Evolutionary conservation across 305 asterid species (phyloP).

Genomic region (Fraxinus nigra): DNA sequence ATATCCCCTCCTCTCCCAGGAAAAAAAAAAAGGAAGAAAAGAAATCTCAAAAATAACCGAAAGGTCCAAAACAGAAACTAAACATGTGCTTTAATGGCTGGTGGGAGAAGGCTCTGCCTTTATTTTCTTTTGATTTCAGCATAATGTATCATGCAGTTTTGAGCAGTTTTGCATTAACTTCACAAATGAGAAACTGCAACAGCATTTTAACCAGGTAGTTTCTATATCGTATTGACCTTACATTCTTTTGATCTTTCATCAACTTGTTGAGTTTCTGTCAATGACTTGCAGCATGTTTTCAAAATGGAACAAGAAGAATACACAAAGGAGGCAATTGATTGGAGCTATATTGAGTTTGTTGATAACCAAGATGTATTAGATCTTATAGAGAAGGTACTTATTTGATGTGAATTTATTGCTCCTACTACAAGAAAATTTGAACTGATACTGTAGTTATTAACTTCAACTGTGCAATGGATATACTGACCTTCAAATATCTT

Average conservation of each 20-base stretch:
- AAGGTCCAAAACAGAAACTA: conserved; percentile 1
- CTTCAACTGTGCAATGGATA: not conserved
- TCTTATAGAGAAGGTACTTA: conserved; percentile 89
- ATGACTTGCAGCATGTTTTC: conserved; percentile 81
- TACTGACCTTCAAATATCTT: not conserved
- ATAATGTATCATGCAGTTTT: conserved; percentile 60
- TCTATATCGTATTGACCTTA: conserved; percentile 13
- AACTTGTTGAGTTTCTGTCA: conserved; percentile 32
- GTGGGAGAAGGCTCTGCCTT: conserved; percentile 22
- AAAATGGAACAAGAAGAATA: conserved; percentile 99
- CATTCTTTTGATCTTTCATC: conserved; percentile 15
- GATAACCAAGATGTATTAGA: conserved; percentile 96
- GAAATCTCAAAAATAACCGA: conserved; percentile 8
- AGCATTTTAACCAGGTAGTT: conserved; percentile 93
- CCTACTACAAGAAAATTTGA: conserved; percentile 7
- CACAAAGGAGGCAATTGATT: conserved; percentile 83
- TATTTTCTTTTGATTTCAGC: conserved; percentile 29
- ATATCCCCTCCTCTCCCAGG: conserved; percentile 6
- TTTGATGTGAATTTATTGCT: conserved; percentile 13
- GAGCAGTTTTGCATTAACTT: conserved; percentile 97
- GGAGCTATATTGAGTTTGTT: conserved; percentile 99
- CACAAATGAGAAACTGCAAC: conserved; percentile 96
- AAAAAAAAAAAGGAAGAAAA: not conserved
- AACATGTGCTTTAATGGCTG: conserved; percentile 16
- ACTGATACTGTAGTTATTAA: conserved; percentile 5